Base-by-base conservation (phyloP, 768 basidiomycete genomes). In the Amanita rimosa region DNA sequence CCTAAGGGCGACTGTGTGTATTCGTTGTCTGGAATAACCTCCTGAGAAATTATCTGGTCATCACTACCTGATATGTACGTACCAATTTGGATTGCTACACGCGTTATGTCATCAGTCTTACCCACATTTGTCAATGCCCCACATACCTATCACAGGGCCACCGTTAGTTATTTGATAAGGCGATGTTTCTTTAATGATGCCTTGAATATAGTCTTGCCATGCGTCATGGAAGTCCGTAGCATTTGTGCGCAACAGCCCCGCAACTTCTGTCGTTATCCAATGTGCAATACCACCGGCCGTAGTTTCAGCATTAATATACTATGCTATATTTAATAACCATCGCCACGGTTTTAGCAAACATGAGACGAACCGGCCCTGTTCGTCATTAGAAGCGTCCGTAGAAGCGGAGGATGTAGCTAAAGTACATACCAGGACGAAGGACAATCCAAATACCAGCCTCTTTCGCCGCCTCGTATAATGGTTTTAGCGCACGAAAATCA, bases 271-370 rank as follows among this genome's bases (percentile, higher is more conserved):
- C 1, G 86, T 88, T 9, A 76, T 69, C 87, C 87, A 89, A 53
- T 74, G 72, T 59, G 60, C 78, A 57, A 67, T 77, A 8, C 87
- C 87, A 21, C 87, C 87, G 0, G 84, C 88, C 10, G 81, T 80
- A 0, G 84, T 86, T 60, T 89, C 86, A 3, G 84, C 85, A 54
- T 88, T 88, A 65, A 88, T 87, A 55, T 87, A 77, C 67, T 75
- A 54, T 41, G 21, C 43, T 22, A n/a, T 14, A 13, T 14, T 11
- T 21, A 19, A 10, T n/a, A n/a, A n/a, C n/a, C n/a, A n/a, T n/a
- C 6, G 3, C 10, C 38, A 4, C 11, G 7, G 4, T 4, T 4
- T 11, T 17, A 11, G 16, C 21, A 21, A 44, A 29, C n/a, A 16
- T 10, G n/a, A 16, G 6, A 27, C 49, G 42, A 43, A 50, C 49